Evolutionary conservation across 306 rosid genomes (phyloP), one percentile per base, ranked within the genome.

Genomic region (Vigna angularis): DNA sequence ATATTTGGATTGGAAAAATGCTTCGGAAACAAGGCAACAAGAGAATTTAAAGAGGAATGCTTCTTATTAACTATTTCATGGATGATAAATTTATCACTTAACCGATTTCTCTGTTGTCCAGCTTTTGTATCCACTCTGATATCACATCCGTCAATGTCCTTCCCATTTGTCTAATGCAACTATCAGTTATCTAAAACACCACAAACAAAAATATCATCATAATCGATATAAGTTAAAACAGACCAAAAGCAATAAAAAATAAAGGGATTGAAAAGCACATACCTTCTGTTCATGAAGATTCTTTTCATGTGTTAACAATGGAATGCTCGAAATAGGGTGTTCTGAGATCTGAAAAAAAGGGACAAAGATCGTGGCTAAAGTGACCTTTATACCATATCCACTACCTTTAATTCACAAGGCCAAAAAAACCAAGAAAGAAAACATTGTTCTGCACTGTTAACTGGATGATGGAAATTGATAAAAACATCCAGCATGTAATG

Each of bases 281-380:
- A 89, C 96, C 73, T 75, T 88, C 72, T 92, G 97, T 74, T 95
- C 98, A 20, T 92, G 93, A 72, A 70, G 72, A 79, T 95, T 95
- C 77, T 84, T 88, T 84, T 95, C 98, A 76, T 95, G 98, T 9
- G 90, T 84, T 12, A 74, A 52, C 67, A 42, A 69, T 36, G 98
- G 98, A 77, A 95, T 88, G 74, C 89, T 88, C 34, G 90, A 83
- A 69, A 87, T 55, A 40, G 83, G 28, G 66, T 84, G 82, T 75
- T 89, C 89, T 12, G 93, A 82, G 77, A 95, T 83, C 97, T 93
- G 93, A 26, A 50, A n/a, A 50, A 77, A 71, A 28, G 70, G 15
- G 40, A 61, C 11, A 48, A 59, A 45, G 49, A 17, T 56, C 20
- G 2, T 67, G 55, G 15, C n/a, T 5, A 42, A 42, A 70, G 45